Evolutionary conservation across 2,329 filamentous ascomycete genomes (phyloP), one percentile per base, ranked within the genome.

Genomic region (Neonectria coccinea): DNA sequence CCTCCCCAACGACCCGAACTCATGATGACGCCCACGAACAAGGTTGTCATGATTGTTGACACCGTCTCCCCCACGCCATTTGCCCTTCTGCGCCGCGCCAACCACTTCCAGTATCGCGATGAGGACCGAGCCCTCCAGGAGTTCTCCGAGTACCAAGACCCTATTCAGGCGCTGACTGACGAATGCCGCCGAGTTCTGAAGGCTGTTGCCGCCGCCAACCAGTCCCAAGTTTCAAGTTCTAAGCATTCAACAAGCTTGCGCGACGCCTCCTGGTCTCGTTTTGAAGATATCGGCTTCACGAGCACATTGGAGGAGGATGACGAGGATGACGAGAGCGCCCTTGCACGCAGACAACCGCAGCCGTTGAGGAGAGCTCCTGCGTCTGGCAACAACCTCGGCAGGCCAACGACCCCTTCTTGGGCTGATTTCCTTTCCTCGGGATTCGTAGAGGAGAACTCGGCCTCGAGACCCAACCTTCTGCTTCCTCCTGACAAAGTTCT

Each of bases 381-480:
- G 6, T 92, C 92, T 10, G 87, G 87, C n/a, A 85, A 85, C 47
- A 88, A 91, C 62, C 79, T 91, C 50, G 93, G 88, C 39, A 88
- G 96, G 62, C 96, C 96, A 1, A 98, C 94, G 0, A 99, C 96
- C 1, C 96, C 96, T 1, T 98, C 96, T 0, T 99, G 96, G 96
- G 96, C 96, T 3, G 96, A 99, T 77, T 99, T 99, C 77, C 85
- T 99, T 62, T 97, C 94, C 1, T 93, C 94, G 45, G 96, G 96
- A 1, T 99, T 99, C 74, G 85, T 91, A 22, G 94, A 97, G 70
- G 89, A 91, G 64, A 86, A 85, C n/a, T 82, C 86, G n/a, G 85
- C 85, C 67, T 45, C 65, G 8, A 83, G 85, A 29, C 82, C 88
- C 1, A 91, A 91, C 55, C 80, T 97, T 52, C 82, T 97, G 27